phyloP scores from a whole-genome alignment of 2,329 filamentous ascomycete species.

The Exophiala spinifera region DNA sequence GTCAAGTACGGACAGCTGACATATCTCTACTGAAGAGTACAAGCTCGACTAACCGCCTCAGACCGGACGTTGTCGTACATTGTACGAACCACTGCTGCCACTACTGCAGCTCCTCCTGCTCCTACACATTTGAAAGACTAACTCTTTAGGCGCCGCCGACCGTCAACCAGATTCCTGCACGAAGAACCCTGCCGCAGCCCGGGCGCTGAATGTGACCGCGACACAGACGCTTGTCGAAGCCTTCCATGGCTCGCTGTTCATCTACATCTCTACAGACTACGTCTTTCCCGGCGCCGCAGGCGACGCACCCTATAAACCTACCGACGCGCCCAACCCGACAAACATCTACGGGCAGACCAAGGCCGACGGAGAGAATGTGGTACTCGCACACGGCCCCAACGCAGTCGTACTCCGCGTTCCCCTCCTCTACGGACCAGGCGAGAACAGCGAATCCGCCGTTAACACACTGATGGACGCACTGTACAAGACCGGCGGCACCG shows the following conservation, averaged over 20 bases:
- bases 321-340: slow-evolving; percentile 63
- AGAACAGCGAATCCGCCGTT: slow-evolving; percentile 72
- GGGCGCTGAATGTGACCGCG: slow-evolving; percentile 70
- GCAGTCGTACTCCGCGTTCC: slow-evolving; percentile 76
- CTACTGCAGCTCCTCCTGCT: not conserved
- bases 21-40: not conserved
- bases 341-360: slow-evolving; percentile 79
- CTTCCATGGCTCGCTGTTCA: slow-evolving; percentile 47
- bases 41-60: slow-evolving; percentile 33
- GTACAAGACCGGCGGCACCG: slow-evolving; percentile 60
- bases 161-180: slow-evolving; percentile 84
- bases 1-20: slow-evolving; percentile 44
- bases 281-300: slow-evolving; percentile 74
- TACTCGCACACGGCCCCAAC: slow-evolving; percentile 58
- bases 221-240: slow-evolving; percentile 64
- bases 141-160: slow-evolving; percentile 69
- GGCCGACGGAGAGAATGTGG: slow-evolving; percentile 66
- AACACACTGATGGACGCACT: slow-evolving; percentile 76
- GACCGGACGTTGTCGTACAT: slow-evolving; percentile 75
- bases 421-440: slow-evolving; percentile 69
- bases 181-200: slow-evolving; percentile 71
- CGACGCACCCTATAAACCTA: slow-evolving; percentile 76
- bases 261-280: slow-evolving; percentile 71
- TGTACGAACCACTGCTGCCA: slow-evolving; percentile 55
- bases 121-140: slow-evolving; percentile 1